Base-by-base conservation (phyloP, 768 basidiomycete genomes). In the Amanita thiersii region DNA sequence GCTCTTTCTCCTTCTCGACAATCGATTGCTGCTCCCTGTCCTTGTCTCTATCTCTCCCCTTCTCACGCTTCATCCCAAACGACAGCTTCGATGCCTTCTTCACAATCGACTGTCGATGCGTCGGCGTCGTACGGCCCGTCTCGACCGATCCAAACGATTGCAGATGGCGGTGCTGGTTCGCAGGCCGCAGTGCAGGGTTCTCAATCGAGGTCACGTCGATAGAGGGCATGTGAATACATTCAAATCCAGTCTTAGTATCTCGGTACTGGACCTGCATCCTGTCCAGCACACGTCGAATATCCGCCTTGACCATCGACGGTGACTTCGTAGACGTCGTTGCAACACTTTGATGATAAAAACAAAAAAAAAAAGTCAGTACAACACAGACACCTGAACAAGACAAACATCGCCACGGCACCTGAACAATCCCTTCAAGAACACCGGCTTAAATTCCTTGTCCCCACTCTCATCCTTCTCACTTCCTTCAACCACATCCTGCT, bases 231-330 rank as follows among this genome's bases (percentile, higher is more conserved):
- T 99, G 91, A 17, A 94, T 86, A 64, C 96, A 99, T 59, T 99
- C 94, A 58, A 90, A 98, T 2, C 94, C 96, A 44, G 79, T 70
- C 62, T 82, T 87, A 50, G 77, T 90, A 58, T 91, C 86, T 29
- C 90, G 77, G 57, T 96, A 91, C 59, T 91, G 89, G 23, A 99
- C 86, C 48, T 93, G 91, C 79, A 98, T 90, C 35, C 93, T 77
- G 53, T 93, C 88, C 28, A 98, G 72, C 1, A 96, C 93, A 9
- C 77, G 75, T 37, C 75, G 72, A 49, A 99, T 83, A 60, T 98
- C 94, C 44, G 71, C 63, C 60, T 89, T 86, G 62, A 98, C 81
- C 6, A 76, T 69, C 10, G 73, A 62, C 3, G 90, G 86, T 4
- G 87, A 56, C 55, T 94, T 97, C 3, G 91, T 91, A 19, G 91